Percentiles rank a stretch among this genome's conserved stretches.
phyloP scores from a whole-genome alignment of 179 eudicot species.

The Nepenthes alata region DNA sequence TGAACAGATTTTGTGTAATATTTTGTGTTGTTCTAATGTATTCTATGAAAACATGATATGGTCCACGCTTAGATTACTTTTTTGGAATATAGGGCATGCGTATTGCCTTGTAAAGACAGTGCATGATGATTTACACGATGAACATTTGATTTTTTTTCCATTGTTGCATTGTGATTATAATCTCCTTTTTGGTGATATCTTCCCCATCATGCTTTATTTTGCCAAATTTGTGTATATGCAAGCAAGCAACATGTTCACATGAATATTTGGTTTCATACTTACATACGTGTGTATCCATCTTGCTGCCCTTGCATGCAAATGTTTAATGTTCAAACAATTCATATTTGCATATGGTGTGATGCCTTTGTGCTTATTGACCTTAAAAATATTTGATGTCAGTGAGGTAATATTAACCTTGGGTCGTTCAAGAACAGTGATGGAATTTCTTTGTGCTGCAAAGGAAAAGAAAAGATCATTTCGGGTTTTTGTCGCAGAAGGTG shows the following conservation, averaged over 20 bases:
- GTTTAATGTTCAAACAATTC: no score
- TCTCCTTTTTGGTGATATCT: background rate
- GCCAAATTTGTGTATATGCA: background rate
- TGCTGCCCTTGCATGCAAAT: background rate
- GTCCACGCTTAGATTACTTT: no score
- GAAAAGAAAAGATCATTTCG: conserved; percentile 93
- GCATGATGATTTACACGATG: no score
- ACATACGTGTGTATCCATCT: background rate
- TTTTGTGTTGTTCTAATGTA: no score
- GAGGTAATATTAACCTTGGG: conserved; percentile 96
- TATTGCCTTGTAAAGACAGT: no score
- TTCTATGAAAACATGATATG: no score
- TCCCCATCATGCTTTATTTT: background rate
- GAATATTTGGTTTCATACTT: no score
- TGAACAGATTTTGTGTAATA: no score
- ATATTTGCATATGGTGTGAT: background rate
- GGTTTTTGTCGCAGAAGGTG: conserved; percentile 96
- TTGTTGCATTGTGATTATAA: background rate
- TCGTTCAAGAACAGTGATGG: conserved; percentile 86
- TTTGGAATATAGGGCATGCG: no score
- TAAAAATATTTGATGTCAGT: conserved; percentile 31
- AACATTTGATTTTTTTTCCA: background rate
- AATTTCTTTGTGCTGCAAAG: conserved; percentile 94
- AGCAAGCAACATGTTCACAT: no score
- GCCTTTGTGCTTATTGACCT: background rate